These are phyloP conservation scores for Ichthyophthirius multifiliis DNA, from an alignment of 169 alveolate species.

Conservation along the genomic window DNA sequence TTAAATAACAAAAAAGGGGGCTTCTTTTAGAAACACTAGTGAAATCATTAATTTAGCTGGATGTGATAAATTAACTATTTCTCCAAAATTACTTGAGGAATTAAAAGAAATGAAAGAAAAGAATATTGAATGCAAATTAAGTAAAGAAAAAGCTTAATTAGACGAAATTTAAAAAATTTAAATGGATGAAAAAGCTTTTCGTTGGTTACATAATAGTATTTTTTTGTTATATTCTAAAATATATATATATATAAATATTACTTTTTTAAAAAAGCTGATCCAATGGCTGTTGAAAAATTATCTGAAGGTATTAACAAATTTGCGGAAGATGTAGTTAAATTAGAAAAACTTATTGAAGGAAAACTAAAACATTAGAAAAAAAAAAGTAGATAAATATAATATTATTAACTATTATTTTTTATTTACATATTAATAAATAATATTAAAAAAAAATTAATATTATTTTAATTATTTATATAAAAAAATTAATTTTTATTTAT, in stretches of 20 bases:
- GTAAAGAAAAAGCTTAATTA: slow-evolving; percentile 15
- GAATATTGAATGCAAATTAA: slow-evolving; percentile 19
- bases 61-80: slow-evolving; percentile 85
- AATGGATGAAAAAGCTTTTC: slow-evolving; percentile 49
- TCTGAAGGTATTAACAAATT: slow-evolving; percentile 84
- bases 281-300: slow-evolving; percentile 84
- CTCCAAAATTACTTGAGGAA: slow-evolving; percentile 78
- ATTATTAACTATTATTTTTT: too few relatives aligned
- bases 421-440: too few relatives aligned
- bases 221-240: background rate
- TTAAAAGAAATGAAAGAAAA: slow-evolving; percentile 34
- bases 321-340: slow-evolving; percentile 56
- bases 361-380: background rate
- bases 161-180: slow-evolving; percentile 25
- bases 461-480: too few relatives aligned
- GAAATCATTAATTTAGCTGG: slow-evolving; percentile 81
- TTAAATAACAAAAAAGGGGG: slow-evolving; percentile 46
- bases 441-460: too few relatives aligned
- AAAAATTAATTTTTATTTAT: too few relatives aligned
- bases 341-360: slow-evolving; percentile 50
- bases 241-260: background rate
- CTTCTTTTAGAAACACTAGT: slow-evolving; percentile 79
- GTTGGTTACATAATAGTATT: slow-evolving; percentile 58
- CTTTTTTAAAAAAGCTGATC: slow-evolving; percentile 59
- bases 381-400: background rate